Evolutionary conservation across 1,284 basidiomycete species (phyloP).

Genomic region (Psilocybe mexicana): DNA sequence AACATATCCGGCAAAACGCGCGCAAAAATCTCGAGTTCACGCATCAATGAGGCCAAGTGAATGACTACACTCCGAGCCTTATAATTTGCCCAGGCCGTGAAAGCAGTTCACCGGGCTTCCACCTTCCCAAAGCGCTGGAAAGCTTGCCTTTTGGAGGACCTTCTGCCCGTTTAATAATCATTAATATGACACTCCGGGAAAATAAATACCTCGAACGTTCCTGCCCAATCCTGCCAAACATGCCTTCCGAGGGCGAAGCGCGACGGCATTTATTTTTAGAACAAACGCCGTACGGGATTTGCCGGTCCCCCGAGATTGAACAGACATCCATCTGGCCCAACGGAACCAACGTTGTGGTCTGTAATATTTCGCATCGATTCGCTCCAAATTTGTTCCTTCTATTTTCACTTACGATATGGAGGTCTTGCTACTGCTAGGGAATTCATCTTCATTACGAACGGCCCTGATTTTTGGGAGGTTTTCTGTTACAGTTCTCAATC

Average conservation of each 20-base stretch:
- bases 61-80: too few species aligned
- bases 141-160: too few species aligned
- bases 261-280: constrained; percentile 8
- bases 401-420: not conserved
- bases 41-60: too few species aligned
- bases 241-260: not conserved
- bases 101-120: too few species aligned
- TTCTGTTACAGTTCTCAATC: not conserved
- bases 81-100: too few species aligned
- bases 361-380: not conserved
- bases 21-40: too few species aligned
- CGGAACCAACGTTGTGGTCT: not conserved
- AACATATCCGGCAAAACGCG: too few species aligned
- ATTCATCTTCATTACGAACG: not conserved
- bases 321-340: constrained; percentile 1
- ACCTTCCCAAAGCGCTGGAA: too few species aligned
- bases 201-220: not conserved
- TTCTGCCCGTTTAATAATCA: too few species aligned
- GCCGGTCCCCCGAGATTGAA: constrained; percentile 3
- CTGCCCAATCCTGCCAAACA: not conserved
- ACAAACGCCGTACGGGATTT: constrained; percentile 17
- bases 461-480: not conserved
- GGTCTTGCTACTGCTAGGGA: not conserved
- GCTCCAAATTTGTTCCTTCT: not conserved
- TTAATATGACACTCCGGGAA: too few species aligned